Evolutionary conservation across 2,329 filamentous ascomycete species (phyloP), one percentile per base, ranked within the genome.

Genomic region (Aphanoascus verrucosus): DNA sequence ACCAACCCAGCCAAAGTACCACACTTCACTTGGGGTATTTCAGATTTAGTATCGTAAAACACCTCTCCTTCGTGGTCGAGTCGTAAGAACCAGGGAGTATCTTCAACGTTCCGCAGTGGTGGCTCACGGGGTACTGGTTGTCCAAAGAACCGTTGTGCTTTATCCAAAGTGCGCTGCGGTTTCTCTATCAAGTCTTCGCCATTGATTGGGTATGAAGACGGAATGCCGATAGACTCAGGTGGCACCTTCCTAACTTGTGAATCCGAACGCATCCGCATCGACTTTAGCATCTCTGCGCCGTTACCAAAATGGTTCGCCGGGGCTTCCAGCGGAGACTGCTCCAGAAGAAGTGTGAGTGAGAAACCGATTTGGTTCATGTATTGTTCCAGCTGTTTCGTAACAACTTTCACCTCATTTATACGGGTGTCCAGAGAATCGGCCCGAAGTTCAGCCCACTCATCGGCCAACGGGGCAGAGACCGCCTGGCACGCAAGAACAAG

Each of bases 401-500:
- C 86, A 55, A 82, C 77, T 50, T 85, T 81, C 55, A 96, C 88
- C 58, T 86, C 84, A 58, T 85, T 86, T 23, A 97, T 71, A 19
- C 93, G 83, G 60, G 88, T 88, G 64, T 96, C 91, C 31, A 98
- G 75, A 6, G 90, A 86, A 65, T 94, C 88, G 1, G 89, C 88
- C 42, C 89, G 83, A n/a, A 90, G 77, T 66, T 95, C 89, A 3
- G 90, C 82, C 93, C 93, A 98, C 70, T 98, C 93, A 65, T 98
- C 93, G 7, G 85, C 87, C 42, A 98, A 71, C 5, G 93, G 93
- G 7, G 88, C 88, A 5, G 89, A 87, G n/a, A 97, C 85, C 20
- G 86, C 83, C 69, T 98, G 93, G 63, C 90, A 96, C 55, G 85
- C 83, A 48, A 95, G 72, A 3, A 97, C 73, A 28, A 98, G 78